Conservation (phyloP, 2,329 filamentous ascomycete species). For the Monosporascus sp. region DNA sequence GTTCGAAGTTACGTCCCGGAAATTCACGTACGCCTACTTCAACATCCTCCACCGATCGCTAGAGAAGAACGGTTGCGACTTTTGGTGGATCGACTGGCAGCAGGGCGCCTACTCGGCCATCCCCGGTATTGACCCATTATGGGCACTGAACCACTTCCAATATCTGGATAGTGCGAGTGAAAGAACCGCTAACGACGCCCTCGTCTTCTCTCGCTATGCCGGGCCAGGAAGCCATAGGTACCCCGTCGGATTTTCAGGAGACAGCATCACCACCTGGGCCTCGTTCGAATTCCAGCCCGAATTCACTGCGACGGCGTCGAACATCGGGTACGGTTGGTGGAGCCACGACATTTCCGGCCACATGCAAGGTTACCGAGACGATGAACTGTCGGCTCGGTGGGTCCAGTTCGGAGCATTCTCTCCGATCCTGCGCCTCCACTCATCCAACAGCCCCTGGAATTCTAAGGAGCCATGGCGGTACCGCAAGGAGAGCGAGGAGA, state of each 20-base stretch:
- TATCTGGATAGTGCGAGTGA: conserved; percentile 47
- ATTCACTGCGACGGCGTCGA: conserved; percentile 60
- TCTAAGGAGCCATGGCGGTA: conserved; percentile 59
- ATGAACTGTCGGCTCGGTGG: conserved; percentile 56
- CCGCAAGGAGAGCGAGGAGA: conserved; percentile 35
- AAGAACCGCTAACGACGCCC: conserved; percentile 28
- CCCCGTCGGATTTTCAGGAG: conserved; percentile 60
- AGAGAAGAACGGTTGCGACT: conserved; percentile 52
- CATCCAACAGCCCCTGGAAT: conserved; percentile 50
- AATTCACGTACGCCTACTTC: conserved; percentile 54
- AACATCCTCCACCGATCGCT: conserved; percentile 50
- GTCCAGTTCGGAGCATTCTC: conserved; percentile 57
- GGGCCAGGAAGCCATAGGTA: conserved; percentile 60
- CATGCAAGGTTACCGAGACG: conserved; percentile 48
- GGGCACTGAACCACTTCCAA: conserved; percentile 61
- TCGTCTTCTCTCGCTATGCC: conserved; percentile 57
- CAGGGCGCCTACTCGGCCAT: conserved; percentile 51
- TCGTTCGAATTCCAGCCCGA: conserved; percentile 60
- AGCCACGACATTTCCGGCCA: conserved; percentile 65
- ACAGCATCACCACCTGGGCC: conserved; percentile 54
- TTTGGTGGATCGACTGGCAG: conserved; percentile 67
- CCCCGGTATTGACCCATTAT: conserved; percentile 55
- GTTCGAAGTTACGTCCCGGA: conserved; percentile 49
- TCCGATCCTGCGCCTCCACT: conserved; percentile 57
- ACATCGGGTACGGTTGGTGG: conserved; percentile 66